These are phyloP conservation scores for Rhinocladiella similis DNA, from an alignment of 2,329 filamentous ascomycete genomes.

Conservation along the genomic window DNA sequence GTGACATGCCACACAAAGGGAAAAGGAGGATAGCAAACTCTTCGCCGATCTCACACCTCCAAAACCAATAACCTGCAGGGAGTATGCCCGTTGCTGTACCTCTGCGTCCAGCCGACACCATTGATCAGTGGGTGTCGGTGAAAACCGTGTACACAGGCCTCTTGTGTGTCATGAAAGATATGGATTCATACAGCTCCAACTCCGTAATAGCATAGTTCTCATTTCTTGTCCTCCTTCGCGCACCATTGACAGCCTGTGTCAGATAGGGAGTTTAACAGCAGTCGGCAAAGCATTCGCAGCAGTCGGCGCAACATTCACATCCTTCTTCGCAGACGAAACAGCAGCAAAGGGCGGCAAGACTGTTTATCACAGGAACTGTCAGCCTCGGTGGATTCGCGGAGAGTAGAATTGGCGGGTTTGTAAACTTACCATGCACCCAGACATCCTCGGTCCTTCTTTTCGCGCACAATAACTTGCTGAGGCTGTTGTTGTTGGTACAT, in stretches of 20 bases:
- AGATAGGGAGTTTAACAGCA: conserved; percentile 22
- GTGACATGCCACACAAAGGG: too few species aligned
- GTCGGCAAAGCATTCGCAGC: conserved; percentile 50
- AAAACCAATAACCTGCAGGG: too few species aligned
- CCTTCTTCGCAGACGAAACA: conserved; percentile 65
- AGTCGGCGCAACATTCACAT: conserved; percentile 65
- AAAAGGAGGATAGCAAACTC: too few species aligned
- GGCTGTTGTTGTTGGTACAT: conserved; percentile 52
- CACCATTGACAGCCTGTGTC: not conserved
- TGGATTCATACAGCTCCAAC: not conserved
- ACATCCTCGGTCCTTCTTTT: conserved; percentile 54
- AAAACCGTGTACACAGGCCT: too few species aligned
- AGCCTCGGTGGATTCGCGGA: not conserved
- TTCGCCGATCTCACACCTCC: too few species aligned
- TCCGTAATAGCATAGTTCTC: not conserved
- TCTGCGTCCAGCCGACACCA: too few species aligned
- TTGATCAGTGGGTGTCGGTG: too few species aligned
- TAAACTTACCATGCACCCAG: conserved; percentile 48
- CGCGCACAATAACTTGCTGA: conserved; percentile 41
- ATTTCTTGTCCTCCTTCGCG: not conserved
- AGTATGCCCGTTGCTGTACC: too few species aligned
- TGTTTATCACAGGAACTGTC: conserved; percentile 25
- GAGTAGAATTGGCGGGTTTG: not conserved
- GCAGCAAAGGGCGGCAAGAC: conserved; percentile 60
- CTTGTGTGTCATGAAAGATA: too few species aligned